These are phyloP conservation scores for Chaetomium sp. DNA, from an alignment of 2,329 filamentous ascomycete genomes.

Conservation along the genomic window DNA sequence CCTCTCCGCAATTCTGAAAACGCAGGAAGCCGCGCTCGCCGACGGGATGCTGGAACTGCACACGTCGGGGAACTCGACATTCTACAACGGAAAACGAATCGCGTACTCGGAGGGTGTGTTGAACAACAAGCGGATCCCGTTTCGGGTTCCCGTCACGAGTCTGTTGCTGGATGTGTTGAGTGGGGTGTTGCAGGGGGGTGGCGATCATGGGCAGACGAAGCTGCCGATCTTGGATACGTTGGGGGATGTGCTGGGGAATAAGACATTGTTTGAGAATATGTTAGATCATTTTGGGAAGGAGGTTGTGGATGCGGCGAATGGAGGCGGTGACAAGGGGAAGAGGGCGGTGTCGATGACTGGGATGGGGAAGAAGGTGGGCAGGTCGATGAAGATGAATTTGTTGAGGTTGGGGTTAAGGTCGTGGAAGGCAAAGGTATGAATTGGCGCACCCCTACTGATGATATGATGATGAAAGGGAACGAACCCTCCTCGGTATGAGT, in stretches of 20 bases:
- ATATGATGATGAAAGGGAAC: too few relatives aligned
- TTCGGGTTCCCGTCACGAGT: slow-evolving; percentile 33
- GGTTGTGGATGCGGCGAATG: neutral
- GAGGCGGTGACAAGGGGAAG: neutral
- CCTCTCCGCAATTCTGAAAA: slow-evolving; percentile 33
- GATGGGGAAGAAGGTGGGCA: neutral
- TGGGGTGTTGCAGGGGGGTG: slow-evolving; percentile 26
- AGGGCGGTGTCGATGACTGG: neutral
- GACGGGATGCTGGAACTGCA: slow-evolving; percentile 37
- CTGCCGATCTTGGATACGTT: slow-evolving; percentile 2
- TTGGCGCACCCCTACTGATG: too few relatives aligned
- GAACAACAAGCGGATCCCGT: slow-evolving; percentile 32
- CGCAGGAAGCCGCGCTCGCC: slow-evolving; percentile 32
- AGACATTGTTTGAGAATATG: slow-evolving; percentile 10
- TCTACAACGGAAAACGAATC: slow-evolving; percentile 38
- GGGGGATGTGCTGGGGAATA: slow-evolving; percentile 2
- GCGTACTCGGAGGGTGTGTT: slow-evolving; percentile 39
- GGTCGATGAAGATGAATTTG: slow-evolving; percentile 6
- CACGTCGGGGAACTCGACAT: slow-evolving; percentile 36
- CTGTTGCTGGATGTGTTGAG: slow-evolving; percentile 33
- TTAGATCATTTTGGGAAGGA: slow-evolving; percentile 1
- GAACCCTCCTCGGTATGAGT: too few relatives aligned
- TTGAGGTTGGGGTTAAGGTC: slow-evolving; percentile 4
- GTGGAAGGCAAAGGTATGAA: neutral
- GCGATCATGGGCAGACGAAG: neutral